phyloP scores from a whole-genome alignment of 2,329 filamentous ascomycete genomes.

The Penicillium hordei region DNA sequence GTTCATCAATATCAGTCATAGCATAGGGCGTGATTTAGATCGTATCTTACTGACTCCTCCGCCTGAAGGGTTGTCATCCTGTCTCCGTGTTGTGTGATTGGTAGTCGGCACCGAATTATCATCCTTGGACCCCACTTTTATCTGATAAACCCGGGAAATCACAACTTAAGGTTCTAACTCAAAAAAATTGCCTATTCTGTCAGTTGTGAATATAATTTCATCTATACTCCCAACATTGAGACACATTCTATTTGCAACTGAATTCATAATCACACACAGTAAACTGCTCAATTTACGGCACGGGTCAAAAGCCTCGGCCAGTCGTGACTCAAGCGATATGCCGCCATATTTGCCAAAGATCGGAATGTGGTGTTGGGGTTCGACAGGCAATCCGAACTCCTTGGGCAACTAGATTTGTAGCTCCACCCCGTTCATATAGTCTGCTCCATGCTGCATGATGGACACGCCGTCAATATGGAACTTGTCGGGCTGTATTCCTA shows the following conservation, averaged over 20 bases:
- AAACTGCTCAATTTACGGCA: neutral
- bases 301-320: neutral
- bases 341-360: neutral
- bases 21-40: neutral
- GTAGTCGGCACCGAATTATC: neutral
- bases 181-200: neutral
- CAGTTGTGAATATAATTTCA: neutral
- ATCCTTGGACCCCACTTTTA: neutral
- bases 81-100: neutral
- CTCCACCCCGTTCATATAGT: no score
- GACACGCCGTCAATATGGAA: neutral
- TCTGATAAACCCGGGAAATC: neutral
- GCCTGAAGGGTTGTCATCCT: neutral
- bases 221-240: neutral
- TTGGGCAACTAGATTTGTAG: neutral
- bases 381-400: neutral
- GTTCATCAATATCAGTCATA: neutral
- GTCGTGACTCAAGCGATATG: neutral
- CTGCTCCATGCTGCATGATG: neutral
- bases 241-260: neutral
- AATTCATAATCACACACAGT: neutral
- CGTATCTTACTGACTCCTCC: neutral
- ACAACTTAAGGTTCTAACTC: neutral
- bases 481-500: neutral
- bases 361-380: neutral